Conservation (phyloP, 495 filamentous ascomycete genomes). For the Talaromyces thailandensis region DNA sequence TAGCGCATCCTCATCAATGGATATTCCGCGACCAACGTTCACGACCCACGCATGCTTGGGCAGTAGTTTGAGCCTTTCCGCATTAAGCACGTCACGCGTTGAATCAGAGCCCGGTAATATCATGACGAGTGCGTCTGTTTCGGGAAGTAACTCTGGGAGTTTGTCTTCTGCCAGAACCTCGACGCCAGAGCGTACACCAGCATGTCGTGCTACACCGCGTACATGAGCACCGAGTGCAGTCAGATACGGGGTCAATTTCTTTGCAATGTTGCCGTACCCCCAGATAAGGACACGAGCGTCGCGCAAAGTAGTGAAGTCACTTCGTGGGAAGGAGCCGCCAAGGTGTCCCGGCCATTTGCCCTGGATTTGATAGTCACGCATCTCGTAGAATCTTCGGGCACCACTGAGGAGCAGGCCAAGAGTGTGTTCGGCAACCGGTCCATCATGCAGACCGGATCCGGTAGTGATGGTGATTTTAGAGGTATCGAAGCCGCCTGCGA, state of each 20-base stretch:
- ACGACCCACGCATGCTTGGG: slow-evolving; percentile 53
- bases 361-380: slow-evolving; percentile 47
- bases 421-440: slow-evolving; percentile 50
- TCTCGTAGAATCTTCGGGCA: slow-evolving; percentile 44
- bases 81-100: slow-evolving; percentile 17
- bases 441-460: slow-evolving; percentile 52
- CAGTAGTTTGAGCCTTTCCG: slow-evolving; percentile 25
- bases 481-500: slow-evolving; percentile 45
- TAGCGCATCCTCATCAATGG: slow-evolving; percentile 63
- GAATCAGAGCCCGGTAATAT: slow-evolving; percentile 19
- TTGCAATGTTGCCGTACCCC: slow-evolving; percentile 28
- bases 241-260: slow-evolving; percentile 19
- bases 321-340: slow-evolving; percentile 41
- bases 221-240: slow-evolving; percentile 19
- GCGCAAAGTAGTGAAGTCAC: slow-evolving; percentile 48
- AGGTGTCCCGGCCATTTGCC: slow-evolving; percentile 47
- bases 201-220: slow-evolving; percentile 15
- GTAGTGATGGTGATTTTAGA: slow-evolving; percentile 35
- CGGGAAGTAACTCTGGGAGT: slow-evolving; percentile 13
- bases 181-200: slow-evolving; percentile 19
- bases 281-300: slow-evolving; percentile 30
- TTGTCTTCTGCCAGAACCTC: slow-evolving; percentile 37
- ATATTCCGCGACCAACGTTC: slow-evolving; percentile 57
- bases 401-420: slow-evolving; percentile 42
- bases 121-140: slow-evolving; percentile 24